These are phyloP conservation scores for Suillus bovinus DNA, from an alignment of 768 basidiomycete species.

Conservation along the genomic window DNA sequence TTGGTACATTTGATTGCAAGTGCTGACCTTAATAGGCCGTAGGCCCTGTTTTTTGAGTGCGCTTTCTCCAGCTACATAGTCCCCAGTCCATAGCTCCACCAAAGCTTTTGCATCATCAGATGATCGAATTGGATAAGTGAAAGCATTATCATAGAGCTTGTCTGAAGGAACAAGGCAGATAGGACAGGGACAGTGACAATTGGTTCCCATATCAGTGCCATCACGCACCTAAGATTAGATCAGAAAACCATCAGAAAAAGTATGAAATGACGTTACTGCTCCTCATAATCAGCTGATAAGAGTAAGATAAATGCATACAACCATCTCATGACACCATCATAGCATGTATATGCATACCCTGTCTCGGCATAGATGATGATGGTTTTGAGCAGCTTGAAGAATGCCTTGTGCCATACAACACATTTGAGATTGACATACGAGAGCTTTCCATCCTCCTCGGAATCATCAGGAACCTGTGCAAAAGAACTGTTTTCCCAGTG, in stretches of 20 bases:
- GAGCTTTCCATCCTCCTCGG: constrained; percentile 32
- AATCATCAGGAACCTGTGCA: background rate
- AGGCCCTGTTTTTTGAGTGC: constrained; percentile 17
- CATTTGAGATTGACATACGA: constrained; percentile 33
- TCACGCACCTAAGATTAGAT: constrained; percentile 31
- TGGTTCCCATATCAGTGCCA: constrained; percentile 35
- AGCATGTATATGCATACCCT: constrained; percentile 27
- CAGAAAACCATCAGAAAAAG: background rate
- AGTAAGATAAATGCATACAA: constrained; percentile 39
- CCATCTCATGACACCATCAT: constrained; percentile 26
- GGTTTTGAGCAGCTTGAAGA: constrained; percentile 29
- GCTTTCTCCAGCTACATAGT: constrained; percentile 15
- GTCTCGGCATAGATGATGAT: constrained; percentile 20
- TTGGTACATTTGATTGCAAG: too few species aligned
- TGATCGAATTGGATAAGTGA: constrained; percentile 8
- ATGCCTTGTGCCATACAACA: constrained; percentile 37
- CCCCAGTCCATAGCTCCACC: constrained; percentile 19
- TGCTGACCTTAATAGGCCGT: constrained; percentile 7
- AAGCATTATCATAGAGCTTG: constrained; percentile 22
- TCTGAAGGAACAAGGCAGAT: constrained; percentile 35
- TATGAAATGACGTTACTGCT: constrained; percentile 33
- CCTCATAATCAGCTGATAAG: constrained; percentile 43
- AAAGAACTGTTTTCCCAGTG: too few species aligned
- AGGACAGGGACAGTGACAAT: constrained; percentile 34
- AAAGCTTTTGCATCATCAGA: constrained; percentile 16